Conservation (phyloP, 176 grass and related monocot genomes). For the Stipa capillata region DNA sequence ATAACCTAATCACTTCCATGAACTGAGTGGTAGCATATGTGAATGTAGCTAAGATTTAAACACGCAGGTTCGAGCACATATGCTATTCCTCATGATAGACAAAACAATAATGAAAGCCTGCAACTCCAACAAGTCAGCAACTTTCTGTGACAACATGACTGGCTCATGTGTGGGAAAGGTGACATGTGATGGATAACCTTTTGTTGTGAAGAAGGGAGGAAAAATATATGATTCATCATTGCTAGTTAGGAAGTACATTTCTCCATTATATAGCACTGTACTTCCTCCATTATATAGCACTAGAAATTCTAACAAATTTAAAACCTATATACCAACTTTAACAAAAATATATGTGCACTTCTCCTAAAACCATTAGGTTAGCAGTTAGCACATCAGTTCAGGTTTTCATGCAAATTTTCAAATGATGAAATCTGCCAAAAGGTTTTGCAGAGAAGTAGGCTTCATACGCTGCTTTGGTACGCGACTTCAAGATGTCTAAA, state of each 20-base stretch:
- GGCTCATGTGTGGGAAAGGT: not conserved
- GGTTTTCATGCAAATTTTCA: conserved; percentile 16
- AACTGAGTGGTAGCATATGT: not conserved
- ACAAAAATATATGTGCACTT: not conserved
- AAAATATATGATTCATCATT: not conserved
- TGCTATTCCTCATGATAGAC: not conserved
- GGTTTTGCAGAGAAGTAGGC: conserved; percentile 9
- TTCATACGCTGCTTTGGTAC: conserved; percentile 58
- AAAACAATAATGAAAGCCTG: conserved; percentile 10
- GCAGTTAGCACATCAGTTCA: not conserved
- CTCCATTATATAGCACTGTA: too few species aligned
- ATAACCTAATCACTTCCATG: not conserved
- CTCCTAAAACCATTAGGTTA: not conserved
- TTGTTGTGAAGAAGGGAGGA: not conserved
- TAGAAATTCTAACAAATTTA: not conserved
- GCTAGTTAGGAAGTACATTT: not conserved
- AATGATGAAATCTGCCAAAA: not conserved
- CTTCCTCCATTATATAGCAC: too few species aligned
- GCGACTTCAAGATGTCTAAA: conserved; percentile 75
- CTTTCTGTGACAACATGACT: not conserved
- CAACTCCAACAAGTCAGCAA: not conserved
- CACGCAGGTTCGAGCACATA: not conserved
- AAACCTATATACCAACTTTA: not conserved
- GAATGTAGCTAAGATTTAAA: not conserved
- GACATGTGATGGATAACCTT: not conserved